Evolutionary conservation across 2,329 filamentous ascomycete genomes (phyloP).

Genomic region (Beauveria medogensis): DNA sequence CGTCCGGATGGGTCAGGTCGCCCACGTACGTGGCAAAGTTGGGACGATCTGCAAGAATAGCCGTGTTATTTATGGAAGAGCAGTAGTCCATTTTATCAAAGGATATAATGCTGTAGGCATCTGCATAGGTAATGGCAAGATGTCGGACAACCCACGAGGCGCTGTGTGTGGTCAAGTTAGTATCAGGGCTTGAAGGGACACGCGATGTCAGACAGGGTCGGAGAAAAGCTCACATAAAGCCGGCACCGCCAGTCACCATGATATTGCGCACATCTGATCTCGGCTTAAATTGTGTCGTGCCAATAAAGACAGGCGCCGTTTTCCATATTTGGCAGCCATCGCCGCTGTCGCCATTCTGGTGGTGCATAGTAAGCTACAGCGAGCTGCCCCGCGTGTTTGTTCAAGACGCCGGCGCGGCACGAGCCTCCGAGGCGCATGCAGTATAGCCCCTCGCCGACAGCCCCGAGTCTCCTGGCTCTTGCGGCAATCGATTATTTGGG

Average conservation of each 20-base stretch:
- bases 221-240: constrained; percentile 62
- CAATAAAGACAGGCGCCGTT: constrained; percentile 60
- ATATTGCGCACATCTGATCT: constrained; percentile 67
- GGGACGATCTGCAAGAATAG: constrained; percentile 53
- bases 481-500: neutral
- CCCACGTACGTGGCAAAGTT: constrained; percentile 78
- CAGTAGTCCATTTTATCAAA: constrained; percentile 84
- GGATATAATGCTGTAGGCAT: constrained; percentile 69
- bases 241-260: constrained; percentile 75
- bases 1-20: constrained; percentile 63
- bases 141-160: constrained; percentile 79
- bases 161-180: constrained; percentile 32
- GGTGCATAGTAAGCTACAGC: neutral
- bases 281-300: constrained; percentile 63
- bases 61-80: constrained; percentile 71
- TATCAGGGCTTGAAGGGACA: neutral
- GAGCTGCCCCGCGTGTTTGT: neutral
- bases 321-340: constrained; percentile 50
- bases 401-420: neutral
- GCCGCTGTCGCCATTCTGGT: constrained; percentile 29
- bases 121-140: constrained; percentile 63
- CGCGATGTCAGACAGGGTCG: neutral
- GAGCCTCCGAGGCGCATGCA: neutral
- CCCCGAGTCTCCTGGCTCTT: neutral
- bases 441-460: neutral